Base-by-base conservation (phyloP, 2,329 filamentous ascomycete genomes). In the Phyllosticta ampelicida region DNA sequence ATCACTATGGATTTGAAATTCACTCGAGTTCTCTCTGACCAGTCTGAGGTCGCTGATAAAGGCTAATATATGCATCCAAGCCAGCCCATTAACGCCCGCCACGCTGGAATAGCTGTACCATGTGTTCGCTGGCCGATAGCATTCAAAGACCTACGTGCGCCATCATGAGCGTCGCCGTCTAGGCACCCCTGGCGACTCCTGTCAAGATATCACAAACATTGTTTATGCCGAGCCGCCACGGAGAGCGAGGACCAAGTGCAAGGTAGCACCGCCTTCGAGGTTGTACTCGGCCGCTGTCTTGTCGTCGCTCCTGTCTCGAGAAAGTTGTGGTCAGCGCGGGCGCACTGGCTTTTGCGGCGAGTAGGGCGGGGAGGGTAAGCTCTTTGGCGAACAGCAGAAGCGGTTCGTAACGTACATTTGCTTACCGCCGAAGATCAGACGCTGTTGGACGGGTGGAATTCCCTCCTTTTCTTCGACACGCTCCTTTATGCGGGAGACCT, bases 401-500 rank as follows among this genome's bases (percentile, higher is more conserved):
- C 28, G 11, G 49, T 36, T 48, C 61, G 2, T 16, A 4, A 66
- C 73, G 55, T 67, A 96, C 94, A 99, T 96, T 74, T 99, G 94
- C 79, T 99, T 99, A 68, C 94, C 94, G 56, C 92, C 90, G 71
- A 87, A 96, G 69, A 99, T 99, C 64, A 99, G 78, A 60, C 94
- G 86, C 76, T 99, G 94, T 76, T 99, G 94, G 18, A 94, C 90
- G 0, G 94, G 94, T 50, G 94, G 92, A 67, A 99, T 99, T 59
- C 94, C 94, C 72, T 97, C 94, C 77, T 97, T 97, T 79, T 99
- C 94, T 75, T 99, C 94, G 58, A 99, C 94, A 68, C 92, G 91
- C 77, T 97, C 94, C 81, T 99, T 99, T 80, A 99, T 97, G 73
- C 91, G 86, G 48, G 87, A 86, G 66, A 97, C 89, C 90, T 95